phyloP scores from a whole-genome alignment of 1,284 basidiomycete species.

The Wolfiporia cocos region DNA sequence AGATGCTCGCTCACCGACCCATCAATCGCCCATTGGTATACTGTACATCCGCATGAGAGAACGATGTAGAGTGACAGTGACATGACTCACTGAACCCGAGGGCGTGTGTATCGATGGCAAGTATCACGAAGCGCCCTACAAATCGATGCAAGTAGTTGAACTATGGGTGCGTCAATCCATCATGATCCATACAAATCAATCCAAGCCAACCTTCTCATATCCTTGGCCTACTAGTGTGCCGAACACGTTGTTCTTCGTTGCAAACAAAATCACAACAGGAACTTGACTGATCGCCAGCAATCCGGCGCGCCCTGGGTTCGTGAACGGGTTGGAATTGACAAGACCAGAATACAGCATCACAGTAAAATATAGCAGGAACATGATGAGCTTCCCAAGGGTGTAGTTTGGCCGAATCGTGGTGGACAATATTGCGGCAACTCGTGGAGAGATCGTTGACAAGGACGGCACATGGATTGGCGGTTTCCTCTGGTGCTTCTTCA shows the following conservation, averaged over 20 bases:
- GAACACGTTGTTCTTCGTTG: conserved; percentile 69
- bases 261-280: conserved; percentile 64
- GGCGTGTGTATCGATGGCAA: conserved; percentile 62
- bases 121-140: conserved; percentile 56
- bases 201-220: conserved; percentile 58
- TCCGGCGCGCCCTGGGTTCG: conserved; percentile 44
- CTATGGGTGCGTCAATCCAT: conserved; percentile 25
- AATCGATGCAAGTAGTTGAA: conserved; percentile 79
- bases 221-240: conserved; percentile 59
- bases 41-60: conserved; percentile 25
- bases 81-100: conserved; percentile 48
- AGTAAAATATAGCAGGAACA: conserved; percentile 44
- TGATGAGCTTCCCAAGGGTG: conserved; percentile 35
- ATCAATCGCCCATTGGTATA: conserved; percentile 48
- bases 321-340: conserved; percentile 49
- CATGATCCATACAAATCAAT: neutral
- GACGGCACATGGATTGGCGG: conserved; percentile 5
- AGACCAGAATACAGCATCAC: conserved; percentile 44
- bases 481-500: neutral
- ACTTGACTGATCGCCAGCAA: conserved; percentile 66
- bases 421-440: neutral
- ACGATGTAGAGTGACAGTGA: neutral
- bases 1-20: conserved; percentile 35
- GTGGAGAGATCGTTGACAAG: conserved; percentile 4
- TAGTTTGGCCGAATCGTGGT: conserved; percentile 3